Evolutionary conservation across 2,329 filamentous ascomycete species (phyloP), one percentile per base, ranked within the genome.

Genomic region (Penicillium sp.): DNA sequence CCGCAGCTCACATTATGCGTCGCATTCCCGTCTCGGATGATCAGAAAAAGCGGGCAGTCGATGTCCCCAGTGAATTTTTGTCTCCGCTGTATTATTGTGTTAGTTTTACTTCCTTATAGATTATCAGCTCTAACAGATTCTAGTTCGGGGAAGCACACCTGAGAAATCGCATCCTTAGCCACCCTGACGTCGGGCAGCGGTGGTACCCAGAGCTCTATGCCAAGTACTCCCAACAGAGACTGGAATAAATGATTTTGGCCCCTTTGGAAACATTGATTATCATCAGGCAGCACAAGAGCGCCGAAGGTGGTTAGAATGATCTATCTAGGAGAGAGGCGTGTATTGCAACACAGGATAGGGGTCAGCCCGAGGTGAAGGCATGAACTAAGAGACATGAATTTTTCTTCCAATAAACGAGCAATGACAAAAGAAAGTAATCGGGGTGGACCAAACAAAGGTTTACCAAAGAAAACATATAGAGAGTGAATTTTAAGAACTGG

Each of bases 131-230:
- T 12, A 7, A 42, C 47, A 45, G 31, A 60, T 37, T 15, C 14
- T 49, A 73, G 71, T 73, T 73, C 14, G 71, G 71, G 2, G 71
- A 73, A 56, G 71, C 71, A 6, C 69, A 73, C 51, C 57, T 73
- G 18, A 61, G 71, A 23, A 73, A 73, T 52, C 71, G 71, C 2
- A 71, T 73, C 12, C 45, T 73, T 8, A 73, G 71, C 55, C 71
- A 73, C 51, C 69, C 71, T 1, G 71, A 73, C 18, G 71, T 73
- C 1, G 71, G 71, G 5, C 64, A 62, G 45, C 67, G 61, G 51
- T 73, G 71, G 71, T 73, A 73, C 58, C 67, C 69, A 4, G 67
- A 72, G 4, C 53, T 73, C 11, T 70, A 69, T 52, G 56, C 54
- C 4, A 67, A 61, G 22, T 72, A 71, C 51, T 69, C 68, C 0